Percentiles rank a stretch among this genome's conserved stretches.
These are phyloP conservation scores for Phycomyces blakesleeanus DNA, from an alignment of 192 early-diverging fungal species.

Conservation along the genomic window DNA sequence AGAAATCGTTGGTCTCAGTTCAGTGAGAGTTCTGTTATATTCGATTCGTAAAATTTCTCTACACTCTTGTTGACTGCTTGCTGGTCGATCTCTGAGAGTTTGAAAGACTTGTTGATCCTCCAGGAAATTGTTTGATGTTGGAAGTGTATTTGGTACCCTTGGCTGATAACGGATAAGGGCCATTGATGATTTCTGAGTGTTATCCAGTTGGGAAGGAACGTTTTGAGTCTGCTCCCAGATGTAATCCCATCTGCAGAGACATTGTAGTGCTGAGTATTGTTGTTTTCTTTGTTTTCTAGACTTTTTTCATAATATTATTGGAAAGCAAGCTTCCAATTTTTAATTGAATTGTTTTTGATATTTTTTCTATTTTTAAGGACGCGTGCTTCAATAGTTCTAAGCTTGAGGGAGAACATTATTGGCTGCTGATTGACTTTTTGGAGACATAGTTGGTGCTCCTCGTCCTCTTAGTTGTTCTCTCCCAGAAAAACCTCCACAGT, in stretches of 20 bases:
- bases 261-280: neutral
- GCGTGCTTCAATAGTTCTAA: no score
- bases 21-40: neutral
- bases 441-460: no score
- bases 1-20: neutral
- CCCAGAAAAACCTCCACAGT: no score
- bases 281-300: neutral
- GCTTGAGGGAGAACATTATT: no score
- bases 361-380: no score
- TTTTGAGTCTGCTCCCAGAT: neutral
- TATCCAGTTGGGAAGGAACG: neutral
- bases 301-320: neutral
- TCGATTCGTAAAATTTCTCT: neutral
- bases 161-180: conserved; percentile 1
- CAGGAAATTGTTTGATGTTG: neutral
- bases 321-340: neutral
- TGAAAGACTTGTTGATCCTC: neutral
- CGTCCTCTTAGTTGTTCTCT: no score
- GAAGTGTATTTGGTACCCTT: conserved; percentile 7
- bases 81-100: neutral
- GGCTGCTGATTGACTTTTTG: no score
- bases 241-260: neutral
- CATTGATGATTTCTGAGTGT: neutral
- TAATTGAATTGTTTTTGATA: neutral
- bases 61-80: neutral